Evolutionary conservation across 2,329 filamentous ascomycete genomes (phyloP).

Genomic region (Alternaria incomplexa): DNA sequence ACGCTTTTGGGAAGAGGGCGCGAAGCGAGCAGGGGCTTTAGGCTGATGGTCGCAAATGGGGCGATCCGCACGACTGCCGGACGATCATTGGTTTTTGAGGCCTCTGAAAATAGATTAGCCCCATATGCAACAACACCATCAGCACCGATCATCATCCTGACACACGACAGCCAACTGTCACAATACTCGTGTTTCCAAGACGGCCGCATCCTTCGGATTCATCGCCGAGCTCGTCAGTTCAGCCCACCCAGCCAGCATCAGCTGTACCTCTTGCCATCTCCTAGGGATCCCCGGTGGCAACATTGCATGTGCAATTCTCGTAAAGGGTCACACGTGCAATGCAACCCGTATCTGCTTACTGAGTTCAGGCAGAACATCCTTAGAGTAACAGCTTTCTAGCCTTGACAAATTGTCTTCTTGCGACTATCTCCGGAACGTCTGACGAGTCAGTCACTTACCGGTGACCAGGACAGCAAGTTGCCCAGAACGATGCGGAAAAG

Average conservation of each 20-base stretch:
- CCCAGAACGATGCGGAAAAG: background rate
- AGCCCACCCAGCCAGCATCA: background rate
- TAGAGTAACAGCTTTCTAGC: background rate
- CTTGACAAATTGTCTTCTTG: background rate
- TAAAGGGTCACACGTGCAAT: background rate
- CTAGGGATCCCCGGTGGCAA: background rate
- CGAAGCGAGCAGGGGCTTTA: slow-evolving; percentile 2
- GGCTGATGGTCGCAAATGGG: background rate
- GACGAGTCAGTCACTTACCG: background rate
- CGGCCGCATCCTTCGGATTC: background rate
- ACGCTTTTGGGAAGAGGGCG: slow-evolving; percentile 2
- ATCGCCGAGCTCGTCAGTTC: background rate
- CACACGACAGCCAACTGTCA: slow-evolving; percentile 9
- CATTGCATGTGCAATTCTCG: background rate
- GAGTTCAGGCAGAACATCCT: background rate
- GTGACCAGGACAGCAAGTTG: background rate
- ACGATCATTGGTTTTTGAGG: slow-evolving; percentile 14
- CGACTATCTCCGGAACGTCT: background rate
- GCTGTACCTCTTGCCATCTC: background rate
- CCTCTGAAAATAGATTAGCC: slow-evolving; percentile 27
- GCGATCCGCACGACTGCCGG: slow-evolving; percentile 4
- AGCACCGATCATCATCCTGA: slow-evolving; percentile 16
- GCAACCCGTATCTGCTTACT: slow-evolving; percentile 4
- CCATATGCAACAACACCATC: slow-evolving; percentile 17
- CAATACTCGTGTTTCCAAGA: slow-evolving; percentile 1